Evolutionary conservation across 1,284 basidiomycete genomes (phyloP), one percentile per base, ranked within the genome.

Genomic region (Pseudozyma thailandica): DNA sequence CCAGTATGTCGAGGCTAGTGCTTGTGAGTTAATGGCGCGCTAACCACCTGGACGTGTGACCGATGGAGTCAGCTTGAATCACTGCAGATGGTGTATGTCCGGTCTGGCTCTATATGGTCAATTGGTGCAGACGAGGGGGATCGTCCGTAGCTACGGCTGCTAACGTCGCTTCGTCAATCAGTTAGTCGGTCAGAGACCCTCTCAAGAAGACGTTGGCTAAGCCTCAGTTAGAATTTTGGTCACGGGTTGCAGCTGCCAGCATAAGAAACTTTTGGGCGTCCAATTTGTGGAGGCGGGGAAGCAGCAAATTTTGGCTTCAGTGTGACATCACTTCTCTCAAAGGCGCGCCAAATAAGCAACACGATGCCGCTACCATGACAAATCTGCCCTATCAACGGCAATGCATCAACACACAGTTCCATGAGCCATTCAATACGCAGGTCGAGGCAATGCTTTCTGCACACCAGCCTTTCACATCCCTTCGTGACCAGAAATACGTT

Each of bases 291-390:
- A 46, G 44, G 44, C 44, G 39, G 39, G 39, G 39, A 41, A 41
- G 39, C 39, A 26, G 23, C 23, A 38, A 50, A 39, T 39, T 44
- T 52, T 50, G 41, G 28, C 28, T 39, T 43, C 26, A 27, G 28
- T 52, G 41, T 50, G 48, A 52, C 50, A 52, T 52, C 50, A 52
- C 39, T 50, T 41, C 39, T 41, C 30, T 18, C 37, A n/a, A n/a
- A n/a, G n/a, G n/a, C n/a, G 47, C 31, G 37, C 25, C 35, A 28
- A 39, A 50, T n/a, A n/a, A n/a, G n/a, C n/a, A n/a, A n/a, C n/a
- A n/a, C n/a, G n/a, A n/a, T n/a, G n/a, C 30, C 30, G 7, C 30
- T 8, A 31, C 30, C 30, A 31, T 31, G 30, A 7, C 30, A 31
- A 31, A 31, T 31, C 30, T 15, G 15, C 30, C 7, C 8, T 15